phyloP scores from a whole-genome alignment of 139 green algal species.

The Chlorella vulgaris region DNA sequence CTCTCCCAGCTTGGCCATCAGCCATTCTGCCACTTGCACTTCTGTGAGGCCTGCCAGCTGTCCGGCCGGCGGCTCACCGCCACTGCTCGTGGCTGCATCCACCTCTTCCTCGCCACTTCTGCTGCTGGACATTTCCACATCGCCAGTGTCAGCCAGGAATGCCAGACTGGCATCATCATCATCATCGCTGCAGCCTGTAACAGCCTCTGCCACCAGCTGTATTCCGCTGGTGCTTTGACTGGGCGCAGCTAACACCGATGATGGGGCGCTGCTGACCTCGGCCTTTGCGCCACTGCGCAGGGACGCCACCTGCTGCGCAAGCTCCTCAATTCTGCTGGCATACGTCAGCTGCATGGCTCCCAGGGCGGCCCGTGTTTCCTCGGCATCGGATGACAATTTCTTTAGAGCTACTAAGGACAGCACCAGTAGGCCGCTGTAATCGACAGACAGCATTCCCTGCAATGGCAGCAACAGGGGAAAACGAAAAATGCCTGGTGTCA shows the following conservation, averaged over 20 bases:
- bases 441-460: constrained; percentile 1
- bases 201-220: not conserved
- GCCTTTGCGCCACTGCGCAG: no score
- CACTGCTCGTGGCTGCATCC: not conserved
- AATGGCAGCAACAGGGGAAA: no score
- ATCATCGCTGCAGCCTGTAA: not conserved
- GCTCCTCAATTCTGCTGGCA: not conserved
- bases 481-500: not conserved
- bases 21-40: not conserved
- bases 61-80: not conserved
- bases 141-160: not conserved
- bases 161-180: not conserved
- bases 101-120: not conserved
- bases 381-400: not conserved
- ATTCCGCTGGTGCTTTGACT: no score
- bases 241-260: no score
- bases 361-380: not conserved
- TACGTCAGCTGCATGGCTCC: not conserved
- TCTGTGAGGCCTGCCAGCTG: not conserved
- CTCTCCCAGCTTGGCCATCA: not conserved
- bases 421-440: not conserved
- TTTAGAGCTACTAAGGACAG: not conserved
- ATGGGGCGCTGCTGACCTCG: no score
- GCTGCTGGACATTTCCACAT: not conserved
- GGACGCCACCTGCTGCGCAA: not conserved